Conservation (phyloP, 169 alveolate species). For the Perkinsus olseni region DNA sequence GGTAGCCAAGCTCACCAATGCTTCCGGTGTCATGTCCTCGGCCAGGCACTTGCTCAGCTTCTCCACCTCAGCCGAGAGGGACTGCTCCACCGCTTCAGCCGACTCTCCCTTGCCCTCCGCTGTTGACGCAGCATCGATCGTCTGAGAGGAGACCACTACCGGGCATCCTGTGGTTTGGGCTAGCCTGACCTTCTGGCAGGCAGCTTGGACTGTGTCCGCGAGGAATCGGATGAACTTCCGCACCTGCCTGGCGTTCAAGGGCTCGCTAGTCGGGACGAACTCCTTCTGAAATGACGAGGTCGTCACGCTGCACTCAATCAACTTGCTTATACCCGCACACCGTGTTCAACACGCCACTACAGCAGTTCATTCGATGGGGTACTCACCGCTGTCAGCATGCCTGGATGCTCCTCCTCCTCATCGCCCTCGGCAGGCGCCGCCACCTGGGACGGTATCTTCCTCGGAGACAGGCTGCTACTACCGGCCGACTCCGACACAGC, state of each 20-base stretch:
- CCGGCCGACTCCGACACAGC: neutral
- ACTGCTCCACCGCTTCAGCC: neutral
- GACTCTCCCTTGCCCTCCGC: neutral
- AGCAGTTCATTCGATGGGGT: too few species aligned
- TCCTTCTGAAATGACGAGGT: neutral
- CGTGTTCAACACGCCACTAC: too few species aligned
- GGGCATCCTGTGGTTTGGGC: neutral
- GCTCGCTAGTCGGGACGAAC: neutral
- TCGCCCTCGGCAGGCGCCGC: too few species aligned
- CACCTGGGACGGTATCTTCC: neutral
- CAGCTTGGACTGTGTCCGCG: neutral
- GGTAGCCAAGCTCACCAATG: neutral
- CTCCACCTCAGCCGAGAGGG: neutral
- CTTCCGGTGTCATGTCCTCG: neutral
- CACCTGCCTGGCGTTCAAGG: neutral
- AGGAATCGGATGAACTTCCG: neutral
- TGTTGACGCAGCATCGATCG: neutral
- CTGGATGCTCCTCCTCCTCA: too few species aligned
- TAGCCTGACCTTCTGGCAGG: neutral
- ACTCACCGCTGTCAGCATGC: too few species aligned
- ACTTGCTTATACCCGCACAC: too few species aligned
- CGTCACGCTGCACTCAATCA: too few species aligned
- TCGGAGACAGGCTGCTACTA: neutral
- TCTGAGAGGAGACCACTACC: neutral
- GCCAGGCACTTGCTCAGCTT: neutral